Evolutionary conservation across 2,329 filamentous ascomycete genomes (phyloP).

Genomic region (Thelonectria discophora): DNA sequence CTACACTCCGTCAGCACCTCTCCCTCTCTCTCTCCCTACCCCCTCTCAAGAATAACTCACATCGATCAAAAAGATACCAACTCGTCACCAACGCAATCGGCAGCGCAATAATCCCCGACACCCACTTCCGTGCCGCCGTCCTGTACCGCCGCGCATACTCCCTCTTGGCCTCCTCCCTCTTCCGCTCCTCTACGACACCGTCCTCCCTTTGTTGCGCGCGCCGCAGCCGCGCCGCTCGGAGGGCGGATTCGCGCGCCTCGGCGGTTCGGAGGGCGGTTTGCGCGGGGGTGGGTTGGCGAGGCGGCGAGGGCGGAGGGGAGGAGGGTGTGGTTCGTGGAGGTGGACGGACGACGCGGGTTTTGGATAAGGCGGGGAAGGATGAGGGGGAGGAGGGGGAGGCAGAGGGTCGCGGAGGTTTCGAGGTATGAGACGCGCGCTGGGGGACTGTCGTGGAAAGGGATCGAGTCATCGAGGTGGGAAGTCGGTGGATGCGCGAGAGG

Average conservation of each 20-base stretch:
- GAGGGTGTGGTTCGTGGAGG: neutral
- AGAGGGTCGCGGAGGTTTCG: neutral
- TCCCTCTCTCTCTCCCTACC: no score
- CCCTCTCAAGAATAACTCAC: slow-evolving; percentile 46
- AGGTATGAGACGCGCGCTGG: neutral
- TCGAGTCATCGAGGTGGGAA: neutral
- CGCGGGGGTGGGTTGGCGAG: neutral
- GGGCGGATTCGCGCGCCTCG: slow-evolving; percentile 35
- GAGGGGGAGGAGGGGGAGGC: neutral
- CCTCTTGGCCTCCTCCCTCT: neutral
- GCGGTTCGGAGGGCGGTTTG: slow-evolving; percentile 33
- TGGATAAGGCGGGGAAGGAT: no score
- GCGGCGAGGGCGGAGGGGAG: neutral
- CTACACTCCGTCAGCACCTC: slow-evolving; percentile 28
- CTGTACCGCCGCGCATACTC: slow-evolving; percentile 55
- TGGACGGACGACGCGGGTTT: slow-evolving; percentile 1
- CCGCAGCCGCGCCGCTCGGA: slow-evolving; percentile 36
- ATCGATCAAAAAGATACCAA: slow-evolving; percentile 61
- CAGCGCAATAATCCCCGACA: slow-evolving; percentile 59
- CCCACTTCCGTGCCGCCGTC: slow-evolving; percentile 55
- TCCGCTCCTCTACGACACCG: slow-evolving; percentile 25
- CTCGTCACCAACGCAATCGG: slow-evolving; percentile 65
- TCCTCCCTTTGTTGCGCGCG: slow-evolving; percentile 30
- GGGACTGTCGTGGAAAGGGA: slow-evolving; percentile 1
- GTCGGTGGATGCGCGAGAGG: neutral